phyloP scores from a whole-genome alignment of 331 rosid species.

The Dryas integrifolia region DNA sequence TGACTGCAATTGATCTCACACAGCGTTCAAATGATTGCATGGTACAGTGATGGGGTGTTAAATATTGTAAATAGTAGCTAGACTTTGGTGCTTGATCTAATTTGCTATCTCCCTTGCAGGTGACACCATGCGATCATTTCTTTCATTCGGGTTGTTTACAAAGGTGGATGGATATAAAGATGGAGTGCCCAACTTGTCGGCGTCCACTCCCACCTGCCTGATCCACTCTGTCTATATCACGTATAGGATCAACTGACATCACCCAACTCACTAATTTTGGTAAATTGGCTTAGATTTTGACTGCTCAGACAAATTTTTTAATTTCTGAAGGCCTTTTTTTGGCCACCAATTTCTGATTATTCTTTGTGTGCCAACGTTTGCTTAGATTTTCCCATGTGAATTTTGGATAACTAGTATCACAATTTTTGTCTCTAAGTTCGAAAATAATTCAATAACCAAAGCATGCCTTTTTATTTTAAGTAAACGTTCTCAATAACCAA shows the following conservation, averaged over 20 bases:
- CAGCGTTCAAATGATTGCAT: constrained; percentile 73
- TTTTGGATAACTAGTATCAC: constrained; percentile 12
- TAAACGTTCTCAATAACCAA: too few species aligned
- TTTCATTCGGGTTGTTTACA: constrained; percentile 92
- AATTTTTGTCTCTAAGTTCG: constrained; percentile 30
- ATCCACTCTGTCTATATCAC: constrained; percentile 32
- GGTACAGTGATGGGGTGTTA: constrained; percentile 42
- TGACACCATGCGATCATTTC: constrained; percentile 95
- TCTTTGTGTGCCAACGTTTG: constrained; percentile 26
- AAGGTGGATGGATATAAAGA: constrained; percentile 99
- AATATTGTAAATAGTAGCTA: background rate
- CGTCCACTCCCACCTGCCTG: constrained; percentile 79
- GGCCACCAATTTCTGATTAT: background rate
- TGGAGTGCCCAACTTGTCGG: constrained; percentile 99
- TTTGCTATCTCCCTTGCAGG: constrained; percentile 46
- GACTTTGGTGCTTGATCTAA: constrained; percentile 18
- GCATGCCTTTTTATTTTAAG: too few species aligned
- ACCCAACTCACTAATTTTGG: constrained; percentile 49
- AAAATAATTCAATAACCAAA: background rate
- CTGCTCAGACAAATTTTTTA: constrained; percentile 13
- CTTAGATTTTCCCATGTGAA: constrained; percentile 25
- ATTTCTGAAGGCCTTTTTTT: background rate
- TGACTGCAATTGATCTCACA: constrained; percentile 68
- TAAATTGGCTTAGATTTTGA: constrained; percentile 21
- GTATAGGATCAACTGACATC: constrained; percentile 53